Conservation (phyloP, 495 filamentous ascomycete genomes). For the Entonaema liquescens region DNA sequence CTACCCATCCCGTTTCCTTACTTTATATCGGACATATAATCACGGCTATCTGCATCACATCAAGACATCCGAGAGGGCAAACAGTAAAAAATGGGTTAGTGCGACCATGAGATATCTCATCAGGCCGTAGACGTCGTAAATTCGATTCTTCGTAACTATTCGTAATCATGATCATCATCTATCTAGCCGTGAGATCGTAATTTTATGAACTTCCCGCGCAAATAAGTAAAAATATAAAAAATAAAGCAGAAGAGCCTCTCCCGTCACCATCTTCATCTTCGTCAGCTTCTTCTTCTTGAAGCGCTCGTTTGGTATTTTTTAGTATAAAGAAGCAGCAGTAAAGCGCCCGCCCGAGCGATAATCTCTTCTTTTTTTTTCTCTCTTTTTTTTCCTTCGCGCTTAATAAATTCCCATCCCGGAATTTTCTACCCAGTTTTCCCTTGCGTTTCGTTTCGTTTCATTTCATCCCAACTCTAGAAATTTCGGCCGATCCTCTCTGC, state of each 20-base stretch:
- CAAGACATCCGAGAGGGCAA: conserved; percentile 8
- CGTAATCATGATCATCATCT: conserved; percentile 35
- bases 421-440: conserved; percentile 28
- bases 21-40: conserved; percentile 9
- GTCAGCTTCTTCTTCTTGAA: neutral
- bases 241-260: conserved; percentile 14
- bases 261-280: neutral
- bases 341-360: conserved; percentile 25
- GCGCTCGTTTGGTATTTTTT: conserved; percentile 5
- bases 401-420: conserved; percentile 10
- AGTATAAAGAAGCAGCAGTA: neutral
- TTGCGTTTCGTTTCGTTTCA: too few species aligned
- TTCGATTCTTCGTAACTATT: conserved; percentile 42
- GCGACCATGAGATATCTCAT: conserved; percentile 33
- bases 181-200: conserved; percentile 43
- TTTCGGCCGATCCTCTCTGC: conserved; percentile 30
- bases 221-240: conserved; percentile 7
- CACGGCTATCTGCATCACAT: conserved; percentile 9
- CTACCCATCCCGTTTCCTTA: neutral
- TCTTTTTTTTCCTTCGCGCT: conserved; percentile 22
- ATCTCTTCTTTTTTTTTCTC: conserved; percentile 17
- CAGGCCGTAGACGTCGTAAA: conserved; percentile 41
- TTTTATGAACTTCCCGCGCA: conserved; percentile 29
- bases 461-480: conserved; percentile 31
- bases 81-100: conserved; percentile 8